phyloP scores from a whole-genome alignment of 139 green algal species.

The Pycnococcus provasolii region DNA sequence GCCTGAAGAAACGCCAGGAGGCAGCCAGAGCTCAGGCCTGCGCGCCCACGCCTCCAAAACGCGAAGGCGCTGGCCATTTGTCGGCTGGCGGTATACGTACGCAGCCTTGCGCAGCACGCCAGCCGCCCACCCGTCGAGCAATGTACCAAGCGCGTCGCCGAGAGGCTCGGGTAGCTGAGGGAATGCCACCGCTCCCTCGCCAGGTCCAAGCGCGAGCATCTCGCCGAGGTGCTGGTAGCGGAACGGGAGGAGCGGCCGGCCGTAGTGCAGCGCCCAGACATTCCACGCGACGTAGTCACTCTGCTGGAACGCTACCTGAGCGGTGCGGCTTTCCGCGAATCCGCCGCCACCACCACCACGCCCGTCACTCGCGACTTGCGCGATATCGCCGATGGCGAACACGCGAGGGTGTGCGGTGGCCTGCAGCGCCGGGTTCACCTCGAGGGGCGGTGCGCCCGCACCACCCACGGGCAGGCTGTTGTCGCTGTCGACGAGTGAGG shows the following conservation, averaged over 20 bases:
- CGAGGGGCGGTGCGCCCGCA: constrained; percentile 1
- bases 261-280: constrained; percentile 85
- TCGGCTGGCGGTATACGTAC: constrained; percentile 88
- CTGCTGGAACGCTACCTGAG: constrained; percentile 95
- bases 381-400: constrained; percentile 86
- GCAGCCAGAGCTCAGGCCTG: too few species aligned
- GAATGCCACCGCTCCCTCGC: constrained; percentile 36
- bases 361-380: constrained; percentile 3
- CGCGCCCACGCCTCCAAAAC: too few species aligned
- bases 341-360: background rate
- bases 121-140: constrained; percentile 62
- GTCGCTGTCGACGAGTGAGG: constrained; percentile 8
- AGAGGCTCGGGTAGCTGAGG: constrained; percentile 19
- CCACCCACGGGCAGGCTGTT: constrained; percentile 11
- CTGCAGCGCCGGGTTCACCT: constrained; percentile 67
- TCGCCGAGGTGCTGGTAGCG: constrained; percentile 93
- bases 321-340: constrained; percentile 32
- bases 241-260: constrained; percentile 77
- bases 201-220: constrained; percentile 82
- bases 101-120: constrained; percentile 58
- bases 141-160: constrained; percentile 31
- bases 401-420: constrained; percentile 54
- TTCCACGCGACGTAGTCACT: constrained; percentile 97
- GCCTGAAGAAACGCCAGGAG: too few species aligned
- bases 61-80: constrained; percentile 57